These are phyloP conservation scores for Aspergillus coremiiformis DNA, from an alignment of 495 filamentous ascomycete genomes.

Conservation along the genomic window DNA sequence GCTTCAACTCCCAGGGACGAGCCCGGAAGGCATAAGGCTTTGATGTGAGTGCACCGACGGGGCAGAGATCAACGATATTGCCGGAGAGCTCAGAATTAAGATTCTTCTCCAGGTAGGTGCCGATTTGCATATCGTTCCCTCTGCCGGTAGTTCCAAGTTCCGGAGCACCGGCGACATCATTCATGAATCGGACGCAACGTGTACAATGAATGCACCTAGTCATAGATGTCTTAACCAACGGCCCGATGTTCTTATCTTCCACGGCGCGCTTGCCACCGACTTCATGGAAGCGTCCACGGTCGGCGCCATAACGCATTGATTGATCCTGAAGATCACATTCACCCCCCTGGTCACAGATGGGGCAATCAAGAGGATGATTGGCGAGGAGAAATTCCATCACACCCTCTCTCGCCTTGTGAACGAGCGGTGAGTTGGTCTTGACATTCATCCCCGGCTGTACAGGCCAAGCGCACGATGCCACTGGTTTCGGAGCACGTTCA, in stretches of 20 bases:
- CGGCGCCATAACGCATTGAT: constrained; percentile 96
- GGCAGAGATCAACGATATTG: constrained; percentile 97
- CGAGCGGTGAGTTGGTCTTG: constrained; percentile 90
- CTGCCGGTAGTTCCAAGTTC: constrained; percentile 90
- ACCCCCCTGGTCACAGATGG: constrained; percentile 95
- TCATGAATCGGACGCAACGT: constrained; percentile 93
- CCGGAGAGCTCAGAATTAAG: constrained; percentile 90
- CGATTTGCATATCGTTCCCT: constrained; percentile 96
- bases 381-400: constrained; percentile 98
- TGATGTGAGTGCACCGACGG: constrained; percentile 89
- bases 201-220: constrained; percentile 99
- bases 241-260: constrained; percentile 98
- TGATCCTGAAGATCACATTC: constrained; percentile 99
- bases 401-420: constrained; percentile 95
- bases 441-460: constrained; percentile 98
- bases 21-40: constrained; percentile 98
- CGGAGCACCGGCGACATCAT: constrained; percentile 91
- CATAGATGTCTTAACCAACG: constrained; percentile 99
- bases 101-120: constrained; percentile 89
- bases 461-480: constrained; percentile 97
- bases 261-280: constrained; percentile 89
- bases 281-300: constrained; percentile 95
- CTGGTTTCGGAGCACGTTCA: constrained; percentile 88
- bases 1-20: constrained; percentile 91
- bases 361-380: constrained; percentile 97